These are phyloP conservation scores for Boletus hoseneyae DNA, from an alignment of 1,284 basidiomycete species.

Conservation along the genomic window DNA sequence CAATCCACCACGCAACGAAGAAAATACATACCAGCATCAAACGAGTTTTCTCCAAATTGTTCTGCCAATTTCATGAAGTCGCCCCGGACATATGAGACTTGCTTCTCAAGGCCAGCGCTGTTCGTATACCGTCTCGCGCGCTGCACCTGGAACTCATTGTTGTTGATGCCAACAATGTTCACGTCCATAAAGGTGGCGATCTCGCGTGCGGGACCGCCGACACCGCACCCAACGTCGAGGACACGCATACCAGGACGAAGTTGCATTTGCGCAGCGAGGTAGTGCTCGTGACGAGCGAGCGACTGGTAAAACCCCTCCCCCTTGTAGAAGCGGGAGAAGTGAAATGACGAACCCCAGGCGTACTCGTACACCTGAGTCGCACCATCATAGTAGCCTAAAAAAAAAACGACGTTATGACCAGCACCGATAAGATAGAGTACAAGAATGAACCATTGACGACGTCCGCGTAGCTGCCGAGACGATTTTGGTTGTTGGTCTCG, in stretches of 20 bases:
- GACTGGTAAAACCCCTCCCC: conserved; percentile 86
- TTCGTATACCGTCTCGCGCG: conserved; percentile 85
- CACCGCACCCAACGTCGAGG: conserved; percentile 97
- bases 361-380: conserved; percentile 98
- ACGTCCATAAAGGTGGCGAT: conserved; percentile 92
- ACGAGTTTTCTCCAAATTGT: conserved; percentile 90
- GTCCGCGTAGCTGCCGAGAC: conserved; percentile 85
- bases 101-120: conserved; percentile 72
- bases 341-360: conserved; percentile 92
- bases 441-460: conserved; percentile 83
- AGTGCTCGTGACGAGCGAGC: conserved; percentile 97
- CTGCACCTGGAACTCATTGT: conserved; percentile 94
- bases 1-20: background rate
- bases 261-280: conserved; percentile 84
- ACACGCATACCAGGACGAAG: conserved; percentile 91
- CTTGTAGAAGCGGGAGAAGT: conserved; percentile 97
- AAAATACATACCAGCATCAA: conserved; percentile 79
- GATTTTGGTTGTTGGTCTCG: conserved; percentile 66
- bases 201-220: conserved; percentile 95
- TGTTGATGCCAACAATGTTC: conserved; percentile 89
- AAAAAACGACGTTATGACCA: background rate
- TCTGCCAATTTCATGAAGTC: conserved; percentile 96
- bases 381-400: conserved; percentile 91
- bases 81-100: conserved; percentile 83
- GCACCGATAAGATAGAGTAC: background rate